Conservation (phyloP, 2,329 filamentous ascomycete genomes). For the Diaporthe ilicicola region DNA sequence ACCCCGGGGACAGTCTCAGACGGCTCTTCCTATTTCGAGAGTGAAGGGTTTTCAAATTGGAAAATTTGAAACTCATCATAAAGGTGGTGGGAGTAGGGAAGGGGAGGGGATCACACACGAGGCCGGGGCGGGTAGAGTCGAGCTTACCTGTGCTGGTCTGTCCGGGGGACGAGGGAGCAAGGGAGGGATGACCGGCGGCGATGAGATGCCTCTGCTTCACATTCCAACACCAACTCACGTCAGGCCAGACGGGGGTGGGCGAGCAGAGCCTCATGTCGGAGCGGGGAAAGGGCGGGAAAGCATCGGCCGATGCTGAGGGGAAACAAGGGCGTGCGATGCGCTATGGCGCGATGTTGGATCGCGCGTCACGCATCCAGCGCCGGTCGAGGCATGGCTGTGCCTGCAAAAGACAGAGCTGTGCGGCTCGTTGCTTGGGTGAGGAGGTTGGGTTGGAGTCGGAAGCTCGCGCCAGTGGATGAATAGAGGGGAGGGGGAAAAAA, state of each 20-base stretch:
- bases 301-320: not conserved
- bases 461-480: not conserved
- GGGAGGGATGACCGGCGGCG: not conserved
- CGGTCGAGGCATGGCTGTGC: conserved; percentile 30
- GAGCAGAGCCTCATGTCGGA: conserved; percentile 7
- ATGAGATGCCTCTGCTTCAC: too few relatives aligned
- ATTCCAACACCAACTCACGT: not conserved
- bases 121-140: not conserved
- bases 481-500: conserved; percentile 13
- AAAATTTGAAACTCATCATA: conserved; percentile 47
- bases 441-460: not conserved
- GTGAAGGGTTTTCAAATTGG: conserved; percentile 44
- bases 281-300: not conserved
- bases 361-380: conserved; percentile 15
- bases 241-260: not conserved
- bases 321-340: not conserved
- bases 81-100: conserved; percentile 22
- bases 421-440: not conserved
- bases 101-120: not conserved
- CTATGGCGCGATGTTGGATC: conserved; percentile 13
- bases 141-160: conserved; percentile 21
- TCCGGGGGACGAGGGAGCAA: not conserved
- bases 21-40: conserved; percentile 51
- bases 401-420: conserved; percentile 22
- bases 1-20: conserved; percentile 46